Evolutionary conservation across 352 stramenopile genomes (phyloP).

Genomic region (Phytophthora pinifolia): DNA sequence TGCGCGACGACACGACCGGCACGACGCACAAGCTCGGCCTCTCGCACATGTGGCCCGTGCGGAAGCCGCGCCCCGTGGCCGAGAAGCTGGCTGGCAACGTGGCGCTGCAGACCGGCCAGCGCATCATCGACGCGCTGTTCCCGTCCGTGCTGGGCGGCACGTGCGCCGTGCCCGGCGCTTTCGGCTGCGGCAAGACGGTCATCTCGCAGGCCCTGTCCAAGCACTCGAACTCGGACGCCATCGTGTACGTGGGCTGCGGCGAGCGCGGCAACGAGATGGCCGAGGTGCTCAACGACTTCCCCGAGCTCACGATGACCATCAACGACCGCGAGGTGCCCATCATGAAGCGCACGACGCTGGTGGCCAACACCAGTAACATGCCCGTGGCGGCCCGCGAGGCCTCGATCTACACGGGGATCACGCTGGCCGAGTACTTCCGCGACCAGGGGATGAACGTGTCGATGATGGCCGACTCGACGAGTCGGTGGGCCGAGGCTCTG

Average conservation of each 20-base stretch:
- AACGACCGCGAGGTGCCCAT: slow-evolving; percentile 98
- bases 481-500: slow-evolving; percentile 99
- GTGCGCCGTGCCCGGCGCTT: slow-evolving; percentile 98
- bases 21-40: slow-evolving; percentile 96
- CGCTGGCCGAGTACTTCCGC: slow-evolving; percentile 98
- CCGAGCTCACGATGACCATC: slow-evolving; percentile 98
- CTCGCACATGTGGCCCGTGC: slow-evolving; percentile 98
- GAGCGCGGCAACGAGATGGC: slow-evolving; percentile 99
- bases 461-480: slow-evolving; percentile 99
- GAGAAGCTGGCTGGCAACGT: slow-evolving; percentile 98
- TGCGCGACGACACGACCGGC: slow-evolving; percentile 96
- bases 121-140: slow-evolving; percentile 99
- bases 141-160: slow-evolving; percentile 98
- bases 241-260: slow-evolving; percentile 99
- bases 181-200: slow-evolving; percentile 99
- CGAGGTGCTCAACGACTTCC: slow-evolving; percentile 99
- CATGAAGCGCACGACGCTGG: slow-evolving; percentile 99
- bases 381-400: slow-evolving; percentile 99
- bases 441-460: slow-evolving; percentile 99
- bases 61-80: slow-evolving; percentile 96
- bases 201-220: slow-evolving; percentile 99
- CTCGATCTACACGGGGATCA: slow-evolving; percentile 99
- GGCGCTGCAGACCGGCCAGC: slow-evolving; percentile 97
- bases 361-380: slow-evolving; percentile 99
- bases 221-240: slow-evolving; percentile 99